Base-by-base conservation (phyloP, 2,329 filamentous ascomycete genomes). In the Epichloe glyceriae region DNA sequence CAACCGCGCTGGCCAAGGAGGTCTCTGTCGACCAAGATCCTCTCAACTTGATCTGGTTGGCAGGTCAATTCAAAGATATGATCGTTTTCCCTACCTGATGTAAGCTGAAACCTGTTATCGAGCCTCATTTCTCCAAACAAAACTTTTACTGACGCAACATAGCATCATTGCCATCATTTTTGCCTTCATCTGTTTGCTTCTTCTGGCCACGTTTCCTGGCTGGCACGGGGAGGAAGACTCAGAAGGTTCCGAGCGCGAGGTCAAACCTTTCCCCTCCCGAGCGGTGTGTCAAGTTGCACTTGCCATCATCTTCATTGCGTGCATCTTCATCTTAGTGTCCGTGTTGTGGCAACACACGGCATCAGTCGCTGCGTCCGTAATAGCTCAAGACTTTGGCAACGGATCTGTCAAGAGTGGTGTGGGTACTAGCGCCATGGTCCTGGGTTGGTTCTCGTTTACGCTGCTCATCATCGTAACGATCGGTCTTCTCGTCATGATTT, bases 101-200 rank as follows among this genome's bases (percentile, higher is more conserved):
- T 93, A 68, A 74, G 86, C 73, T 15, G 37, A 7, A 6, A 6
- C 1, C 14, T 19, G 10, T 11, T 4, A 30, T 10, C 8, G 30
- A 30, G 30, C 30, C 30, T 30, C 30, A 4, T 30, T 30, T 30
- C 30, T 8, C 7, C 8, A 30, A 30, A 11, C 7, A 30, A 34
- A 8, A 14, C 47, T 44, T 14, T 39, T 11, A 11, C 5, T 15
- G 35, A 38, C 12, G 15, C 14, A 20, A 5, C 45, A 30, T 58
- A 93, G 88, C 56, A 98, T 98, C 73, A 90, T 98, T 63, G 93
- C 93, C 63, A 90, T 97, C 64, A 87, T 98, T 66, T 89, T 98
- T 63, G 90, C 93, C 59, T 97, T 97, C 71, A 78, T 97, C 68
- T 95, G 89, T 67, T 88, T 98, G 66, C 79, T 98, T 55, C 80